Conservation (phyloP, 208 protist genomes). For the Blastocrithidia nonstop region DNA sequence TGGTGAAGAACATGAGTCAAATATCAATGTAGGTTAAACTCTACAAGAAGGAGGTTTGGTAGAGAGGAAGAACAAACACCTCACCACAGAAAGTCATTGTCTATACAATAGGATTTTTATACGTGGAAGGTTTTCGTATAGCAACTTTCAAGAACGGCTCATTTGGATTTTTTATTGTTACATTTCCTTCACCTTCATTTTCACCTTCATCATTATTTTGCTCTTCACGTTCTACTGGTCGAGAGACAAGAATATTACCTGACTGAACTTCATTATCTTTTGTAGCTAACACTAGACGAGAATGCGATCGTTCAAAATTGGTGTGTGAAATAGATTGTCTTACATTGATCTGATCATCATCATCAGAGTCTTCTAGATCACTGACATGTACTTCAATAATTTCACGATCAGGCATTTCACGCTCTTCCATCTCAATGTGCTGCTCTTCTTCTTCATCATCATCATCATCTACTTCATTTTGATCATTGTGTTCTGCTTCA, state of each 20-base stretch:
- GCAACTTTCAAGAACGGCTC: neutral
- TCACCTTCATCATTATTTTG: neutral
- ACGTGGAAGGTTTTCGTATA: slow-evolving; percentile 8
- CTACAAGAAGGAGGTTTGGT: slow-evolving; percentile 22
- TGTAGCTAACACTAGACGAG: neutral
- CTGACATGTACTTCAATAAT: neutral
- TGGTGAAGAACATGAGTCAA: slow-evolving; percentile 29
- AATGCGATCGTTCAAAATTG: neutral
- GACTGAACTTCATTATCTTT: neutral
- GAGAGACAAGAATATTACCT: neutral
- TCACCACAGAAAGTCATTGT: slow-evolving; percentile 30
- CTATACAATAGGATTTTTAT: slow-evolving; percentile 19
- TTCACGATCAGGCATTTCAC: neutral
- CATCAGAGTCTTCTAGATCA: neutral
- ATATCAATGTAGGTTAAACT: slow-evolving; percentile 33
- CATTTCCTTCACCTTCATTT: neutral
- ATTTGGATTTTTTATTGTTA: neutral
- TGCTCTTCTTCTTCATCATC: neutral
- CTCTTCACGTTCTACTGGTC: neutral
- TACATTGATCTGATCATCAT: too few relatives aligned
- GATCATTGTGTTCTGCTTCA: slow-evolving; percentile 6
- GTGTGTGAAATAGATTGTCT: too few relatives aligned
- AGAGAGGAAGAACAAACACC: slow-evolving; percentile 32
- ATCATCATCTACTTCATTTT: slow-evolving; percentile 2
- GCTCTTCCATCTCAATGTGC: neutral